Evolutionary conservation across 352 stramenopile species (phyloP).

Genomic region (Globisporangium acanthophoron): DNA sequence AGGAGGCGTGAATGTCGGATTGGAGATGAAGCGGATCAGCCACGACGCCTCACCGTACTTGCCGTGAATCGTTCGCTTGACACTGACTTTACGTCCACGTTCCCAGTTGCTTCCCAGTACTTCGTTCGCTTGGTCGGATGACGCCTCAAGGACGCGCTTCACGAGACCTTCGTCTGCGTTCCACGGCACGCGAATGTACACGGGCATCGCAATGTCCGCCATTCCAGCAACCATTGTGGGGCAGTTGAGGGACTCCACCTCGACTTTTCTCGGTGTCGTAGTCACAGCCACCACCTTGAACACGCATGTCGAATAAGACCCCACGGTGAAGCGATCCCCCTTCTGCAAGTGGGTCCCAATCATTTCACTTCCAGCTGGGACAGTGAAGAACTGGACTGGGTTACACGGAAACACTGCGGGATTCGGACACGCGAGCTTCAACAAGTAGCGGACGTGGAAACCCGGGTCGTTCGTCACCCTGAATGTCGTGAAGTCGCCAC

Average conservation of each 20-base stretch:
- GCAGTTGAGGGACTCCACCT: constrained; percentile 32
- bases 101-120: constrained; percentile 24
- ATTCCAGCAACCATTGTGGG: constrained; percentile 14
- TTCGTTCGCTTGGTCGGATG: constrained; percentile 36
- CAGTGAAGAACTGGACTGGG: constrained; percentile 24
- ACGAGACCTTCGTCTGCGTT: constrained; percentile 55
- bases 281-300: constrained; percentile 40
- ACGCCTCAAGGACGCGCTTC: constrained; percentile 45
- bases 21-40: constrained; percentile 92
- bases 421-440: constrained; percentile 30
- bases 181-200: constrained; percentile 50
- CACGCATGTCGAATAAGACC: constrained; percentile 39
- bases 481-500: constrained; percentile 87
- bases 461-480: constrained; percentile 75
- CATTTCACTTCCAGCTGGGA: constrained; percentile 22
- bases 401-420: constrained; percentile 15
- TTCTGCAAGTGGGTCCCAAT: constrained; percentile 28
- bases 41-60: constrained; percentile 95
- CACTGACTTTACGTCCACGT: constrained; percentile 69
- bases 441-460: constrained; percentile 30
- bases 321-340: constrained; percentile 55
- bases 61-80: constrained; percentile 86
- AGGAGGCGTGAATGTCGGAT: constrained; percentile 82
- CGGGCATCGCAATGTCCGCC: constrained; percentile 10
- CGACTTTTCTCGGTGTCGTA: constrained; percentile 19